Percentiles rank a stretch among this genome's conserved stretches.
Conservation (phyloP, 2,329 filamentous ascomycete species). For the Endothia cerciana region DNA sequence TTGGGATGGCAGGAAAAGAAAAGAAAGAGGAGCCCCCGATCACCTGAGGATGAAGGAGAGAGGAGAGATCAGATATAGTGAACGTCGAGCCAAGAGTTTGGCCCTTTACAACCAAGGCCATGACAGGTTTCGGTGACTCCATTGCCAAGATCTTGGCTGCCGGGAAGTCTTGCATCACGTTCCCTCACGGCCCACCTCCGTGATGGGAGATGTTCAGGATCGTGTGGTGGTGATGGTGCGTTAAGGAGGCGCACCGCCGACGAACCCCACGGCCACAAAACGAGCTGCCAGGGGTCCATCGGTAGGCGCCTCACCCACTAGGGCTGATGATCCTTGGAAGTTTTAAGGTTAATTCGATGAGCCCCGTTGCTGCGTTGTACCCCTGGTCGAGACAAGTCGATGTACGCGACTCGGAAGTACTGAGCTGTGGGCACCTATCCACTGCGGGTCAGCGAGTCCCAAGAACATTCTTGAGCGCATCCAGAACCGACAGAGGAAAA, state of each 20-base stretch:
- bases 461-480: background rate
- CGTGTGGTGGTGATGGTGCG: conserved; percentile 17
- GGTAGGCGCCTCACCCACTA: conserved; percentile 9
- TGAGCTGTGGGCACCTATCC: background rate
- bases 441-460: background rate
- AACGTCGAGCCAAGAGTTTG: conserved; percentile 15
- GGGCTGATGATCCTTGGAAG: conserved; percentile 15
- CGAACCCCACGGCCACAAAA: conserved; percentile 23
- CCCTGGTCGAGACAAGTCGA: conserved; percentile 8
- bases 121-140: conserved; percentile 19
- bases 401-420: background rate
- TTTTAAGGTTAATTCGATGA: conserved; percentile 18
- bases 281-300: conserved; percentile 14
- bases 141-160: conserved; percentile 25
- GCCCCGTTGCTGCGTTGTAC: background rate
- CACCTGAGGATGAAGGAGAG: conserved; percentile 5
- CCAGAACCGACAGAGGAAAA: background rate
- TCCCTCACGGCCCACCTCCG: conserved; percentile 3
- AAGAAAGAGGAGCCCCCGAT: conserved; percentile 10
- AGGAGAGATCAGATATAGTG: conserved; percentile 19
- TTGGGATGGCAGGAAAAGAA: conserved; percentile 19
- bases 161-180: conserved; percentile 5
- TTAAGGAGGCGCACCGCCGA: conserved; percentile 23
- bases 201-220: conserved; percentile 12
- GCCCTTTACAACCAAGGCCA: conserved; percentile 18